phyloP scores from a whole-genome alignment of 768 basidiomycete species.

The Mycena rebaudengoi region DNA sequence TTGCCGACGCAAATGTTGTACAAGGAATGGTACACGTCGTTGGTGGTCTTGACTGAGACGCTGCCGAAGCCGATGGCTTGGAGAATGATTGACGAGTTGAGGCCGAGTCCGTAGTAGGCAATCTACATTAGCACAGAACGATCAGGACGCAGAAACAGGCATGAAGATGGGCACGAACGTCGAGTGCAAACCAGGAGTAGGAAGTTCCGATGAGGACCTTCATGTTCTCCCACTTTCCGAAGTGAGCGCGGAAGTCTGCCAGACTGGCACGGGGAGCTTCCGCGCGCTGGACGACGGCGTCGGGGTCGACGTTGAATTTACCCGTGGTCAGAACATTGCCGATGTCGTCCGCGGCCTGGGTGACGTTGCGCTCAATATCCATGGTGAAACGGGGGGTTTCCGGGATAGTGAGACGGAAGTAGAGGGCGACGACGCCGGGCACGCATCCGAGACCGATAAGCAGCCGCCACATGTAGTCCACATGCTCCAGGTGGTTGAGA shows the following conservation, averaged over 20 bases:
- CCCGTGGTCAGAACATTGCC: constrained; percentile 58
- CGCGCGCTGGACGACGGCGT: constrained; percentile 55
- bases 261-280: constrained; percentile 73
- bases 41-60: too few relatives aligned
- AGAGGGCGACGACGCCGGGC: constrained; percentile 82
- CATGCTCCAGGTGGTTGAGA: constrained; percentile 42
- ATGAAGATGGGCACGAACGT: constrained; percentile 48
- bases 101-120: constrained; percentile 88
- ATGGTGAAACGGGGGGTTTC: constrained; percentile 92
- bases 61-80: constrained; percentile 77
- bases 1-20: constrained; percentile 77
- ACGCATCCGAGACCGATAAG: constrained; percentile 89
- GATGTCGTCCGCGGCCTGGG: constrained; percentile 77
- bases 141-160: neutral
- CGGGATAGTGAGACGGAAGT: constrained; percentile 93
- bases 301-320: neutral
- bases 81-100: constrained; percentile 83
- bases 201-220: constrained; percentile 81
- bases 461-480: constrained; percentile 87
- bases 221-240: constrained; percentile 76
- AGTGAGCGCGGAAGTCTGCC: constrained; percentile 73
- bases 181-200: constrained; percentile 91
- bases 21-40: constrained; percentile 62
- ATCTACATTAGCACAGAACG: constrained; percentile 60
- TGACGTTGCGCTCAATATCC: constrained; percentile 88